Evolutionary conservation across 208 protist species (phyloP).

Genomic region (Leishmania arabica): DNA sequence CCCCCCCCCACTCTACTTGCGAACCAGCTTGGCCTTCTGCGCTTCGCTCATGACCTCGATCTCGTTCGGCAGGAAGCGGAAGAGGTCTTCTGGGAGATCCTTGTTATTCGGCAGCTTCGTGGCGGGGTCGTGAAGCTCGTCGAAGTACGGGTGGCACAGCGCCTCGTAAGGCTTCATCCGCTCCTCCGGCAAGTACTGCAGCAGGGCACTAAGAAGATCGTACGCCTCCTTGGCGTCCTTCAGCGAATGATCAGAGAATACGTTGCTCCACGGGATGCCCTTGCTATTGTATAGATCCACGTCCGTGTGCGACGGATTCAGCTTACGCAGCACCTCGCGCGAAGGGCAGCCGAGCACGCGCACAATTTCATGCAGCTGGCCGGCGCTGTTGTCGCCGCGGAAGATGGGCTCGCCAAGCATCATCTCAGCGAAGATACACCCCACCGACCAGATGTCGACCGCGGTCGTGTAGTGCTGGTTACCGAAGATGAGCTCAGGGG

Average conservation of each 20-base stretch:
- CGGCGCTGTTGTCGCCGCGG: conserved; percentile 98
- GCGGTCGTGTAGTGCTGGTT: conserved; percentile 99
- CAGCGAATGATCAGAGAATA: conserved; percentile 52
- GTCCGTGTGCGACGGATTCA: conserved; percentile 59
- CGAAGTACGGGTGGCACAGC: conserved; percentile 98
- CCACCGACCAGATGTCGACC: conserved; percentile 99
- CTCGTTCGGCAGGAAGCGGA: conserved; percentile 65
- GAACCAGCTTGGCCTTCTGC: conserved; percentile 60
- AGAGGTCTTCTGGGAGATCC: conserved; percentile 68
- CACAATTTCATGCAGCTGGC: conserved; percentile 97
- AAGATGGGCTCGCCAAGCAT: conserved; percentile 99
- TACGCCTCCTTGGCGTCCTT: conserved; percentile 76
- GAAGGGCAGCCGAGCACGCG: conserved; percentile 96
- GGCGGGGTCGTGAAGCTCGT: conserved; percentile 93
- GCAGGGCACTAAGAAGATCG: conserved; percentile 93
- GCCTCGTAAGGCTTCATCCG: conserved; percentile 90
- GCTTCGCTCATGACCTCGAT: conserved; percentile 60
- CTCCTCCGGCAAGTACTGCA: conserved; percentile 94
- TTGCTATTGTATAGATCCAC: conserved; percentile 56
- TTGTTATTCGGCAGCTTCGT: conserved; percentile 76
- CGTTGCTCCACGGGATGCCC: conserved; percentile 56
- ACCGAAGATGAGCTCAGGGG: conserved; percentile 99
- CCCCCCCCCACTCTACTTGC: conserved; percentile 12
- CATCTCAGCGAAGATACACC: conserved; percentile 99
- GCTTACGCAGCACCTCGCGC: conserved; percentile 65